Base-by-base conservation (phyloP, 2,329 filamentous ascomycete species). In the Beauveria scarabaeidicola region DNA sequence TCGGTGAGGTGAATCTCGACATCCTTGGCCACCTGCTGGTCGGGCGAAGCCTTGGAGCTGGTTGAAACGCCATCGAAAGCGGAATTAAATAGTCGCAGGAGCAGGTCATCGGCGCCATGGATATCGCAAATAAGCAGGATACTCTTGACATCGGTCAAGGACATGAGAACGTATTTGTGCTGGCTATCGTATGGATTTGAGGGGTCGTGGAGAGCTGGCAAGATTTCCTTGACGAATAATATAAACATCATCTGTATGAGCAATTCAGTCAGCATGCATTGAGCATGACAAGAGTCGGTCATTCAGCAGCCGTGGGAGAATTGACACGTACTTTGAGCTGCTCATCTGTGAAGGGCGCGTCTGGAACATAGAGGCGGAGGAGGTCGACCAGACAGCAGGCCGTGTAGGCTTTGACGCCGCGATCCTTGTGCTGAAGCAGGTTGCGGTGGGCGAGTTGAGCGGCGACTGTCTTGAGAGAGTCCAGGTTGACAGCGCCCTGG, bases 351-450 rank as follows among this genome's bases (percentile, higher is more conserved):
- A 96, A 97, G 19, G 94, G 94, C 70, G 94, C 94, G 79, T 97
- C 88, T 0, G 94, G 94, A 29, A 94, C 94, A 74, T 91, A 96
- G 60, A 99, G 81, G 67, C 90, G 88, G 70, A 99, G 83, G 66
- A 99, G 89, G 72, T 99, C 94, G 58, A 97, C 91, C 62, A 97
- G 80, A 72, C 92, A 97, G 69, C 90, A 90, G 47, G 91, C 87
- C 36, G 90, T 84, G 78, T 89, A 96, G 27, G 94, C 93, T 73
- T 89, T 88, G 64, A 99, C 91, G 59, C 94, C 94, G 64, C 87
- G 89, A 73, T 99, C 94, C 76, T 96, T 96, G 75, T 99, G 94
- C 61, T 84, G 85, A 51, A 99, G 76, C 25, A 99, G 79, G 68
- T 94, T 91, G 62, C 87, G 85, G 64, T 87, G 86, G 6, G 87